Percentiles rank a stretch among this genome's conserved stretches.
Conservation (phyloP, 805 yeast species). For the Candida boleticola region DNA sequence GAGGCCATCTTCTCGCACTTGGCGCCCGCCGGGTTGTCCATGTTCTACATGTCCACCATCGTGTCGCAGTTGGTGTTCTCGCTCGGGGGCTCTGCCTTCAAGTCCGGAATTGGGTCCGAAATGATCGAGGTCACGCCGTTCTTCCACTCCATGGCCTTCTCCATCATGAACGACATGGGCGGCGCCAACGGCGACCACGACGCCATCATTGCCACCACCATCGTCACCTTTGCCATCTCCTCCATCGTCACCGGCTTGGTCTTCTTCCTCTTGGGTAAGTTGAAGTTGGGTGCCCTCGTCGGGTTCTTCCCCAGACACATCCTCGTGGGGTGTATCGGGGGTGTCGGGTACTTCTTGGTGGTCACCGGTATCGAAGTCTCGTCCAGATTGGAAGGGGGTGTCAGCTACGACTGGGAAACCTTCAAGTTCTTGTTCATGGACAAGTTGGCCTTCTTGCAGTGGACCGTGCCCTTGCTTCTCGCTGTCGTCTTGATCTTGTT, state of each 20-base stretch:
- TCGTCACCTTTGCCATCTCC: constrained; percentile 79
- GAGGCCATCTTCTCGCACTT: constrained; percentile 71
- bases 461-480: constrained; percentile 68
- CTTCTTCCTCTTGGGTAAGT: constrained; percentile 73
- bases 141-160: constrained; percentile 89
- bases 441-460: constrained; percentile 35
- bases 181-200: constrained; percentile 41
- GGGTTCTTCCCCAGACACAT: constrained; percentile 97
- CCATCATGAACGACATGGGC: constrained; percentile 59
- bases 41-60: constrained; percentile 92
- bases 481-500: constrained; percentile 60
- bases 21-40: constrained; percentile 87
- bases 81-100: constrained; percentile 86
- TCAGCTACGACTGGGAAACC: constrained; percentile 62
- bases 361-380: constrained; percentile 91
- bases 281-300: constrained; percentile 78
- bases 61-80: constrained; percentile 87
- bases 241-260: constrained; percentile 84
- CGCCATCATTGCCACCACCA: constrained; percentile 77
- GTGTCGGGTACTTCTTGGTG: constrained; percentile 90
- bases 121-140: constrained; percentile 99
- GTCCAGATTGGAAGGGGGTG: constrained; percentile 74
- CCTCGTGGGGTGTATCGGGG: constrained; percentile 95
- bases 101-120: constrained; percentile 92
- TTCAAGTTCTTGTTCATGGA: constrained; percentile 48